phyloP scores from a whole-genome alignment of 257 asterid genomes.

The Scutellaria minor region DNA sequence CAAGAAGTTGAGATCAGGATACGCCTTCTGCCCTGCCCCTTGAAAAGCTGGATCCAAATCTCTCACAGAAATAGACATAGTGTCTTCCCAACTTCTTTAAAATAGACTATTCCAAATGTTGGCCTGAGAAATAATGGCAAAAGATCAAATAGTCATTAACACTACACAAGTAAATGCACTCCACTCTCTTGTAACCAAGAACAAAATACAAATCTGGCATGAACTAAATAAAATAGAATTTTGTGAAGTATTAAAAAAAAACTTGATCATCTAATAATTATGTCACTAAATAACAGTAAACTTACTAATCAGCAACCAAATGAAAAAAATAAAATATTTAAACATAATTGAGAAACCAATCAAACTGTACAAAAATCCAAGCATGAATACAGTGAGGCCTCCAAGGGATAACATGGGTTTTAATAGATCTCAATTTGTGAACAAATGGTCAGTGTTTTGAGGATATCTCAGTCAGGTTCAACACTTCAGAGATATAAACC shows the following conservation, averaged over 20 bases:
- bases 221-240: slow-evolving; percentile 16
- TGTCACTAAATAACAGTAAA: slow-evolving; percentile 14
- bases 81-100: slow-evolving; percentile 40
- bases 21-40: slow-evolving; percentile 78
- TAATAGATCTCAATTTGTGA: neutral
- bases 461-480: slow-evolving; percentile 7
- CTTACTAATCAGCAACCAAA: slow-evolving; percentile 19
- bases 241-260: neutral
- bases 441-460: neutral
- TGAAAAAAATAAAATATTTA: neutral
- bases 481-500: slow-evolving; percentile 17
- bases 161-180: neutral
- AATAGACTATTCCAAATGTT: slow-evolving; percentile 28
- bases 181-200: slow-evolving; percentile 23
- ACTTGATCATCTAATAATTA: slow-evolving; percentile 24
- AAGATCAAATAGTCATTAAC: slow-evolving; percentile 28
- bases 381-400: slow-evolving; percentile 12
- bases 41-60: slow-evolving; percentile 79
- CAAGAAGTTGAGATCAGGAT: slow-evolving; percentile 48
- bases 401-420: slow-evolving; percentile 20
- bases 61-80: slow-evolving; percentile 77
- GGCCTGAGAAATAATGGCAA: slow-evolving; percentile 43
- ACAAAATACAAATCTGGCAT: slow-evolving; percentile 20
- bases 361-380: slow-evolving; percentile 18
- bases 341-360: neutral